A percentile compares a stretch with the other conserved stretches of the same genome.
phyloP scores from a whole-genome alignment of 2,329 filamentous ascomycete genomes.

The Venturia oleaginea region DNA sequence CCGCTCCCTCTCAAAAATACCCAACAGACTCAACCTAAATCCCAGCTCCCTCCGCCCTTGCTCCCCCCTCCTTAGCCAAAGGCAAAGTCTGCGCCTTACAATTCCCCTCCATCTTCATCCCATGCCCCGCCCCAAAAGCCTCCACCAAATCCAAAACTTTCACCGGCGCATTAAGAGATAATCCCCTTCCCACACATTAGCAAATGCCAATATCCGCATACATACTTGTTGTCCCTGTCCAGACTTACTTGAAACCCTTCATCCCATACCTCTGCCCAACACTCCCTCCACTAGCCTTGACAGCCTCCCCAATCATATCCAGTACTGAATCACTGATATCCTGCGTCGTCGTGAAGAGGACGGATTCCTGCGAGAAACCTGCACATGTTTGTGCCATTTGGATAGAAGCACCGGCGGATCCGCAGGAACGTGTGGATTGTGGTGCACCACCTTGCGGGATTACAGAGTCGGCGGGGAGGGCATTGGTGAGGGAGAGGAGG shows the following conservation, averaged over 20 bases:
- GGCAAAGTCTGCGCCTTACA: background rate
- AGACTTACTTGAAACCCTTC: background rate
- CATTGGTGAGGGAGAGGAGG: background rate
- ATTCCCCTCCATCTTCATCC: background rate
- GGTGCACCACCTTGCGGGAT: background rate
- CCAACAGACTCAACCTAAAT: background rate
- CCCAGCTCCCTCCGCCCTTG: background rate
- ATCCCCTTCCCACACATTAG: background rate
- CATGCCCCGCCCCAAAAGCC: background rate
- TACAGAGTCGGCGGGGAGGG: background rate
- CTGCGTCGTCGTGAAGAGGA: background rate
- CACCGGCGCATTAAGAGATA: background rate
- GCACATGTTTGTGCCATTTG: background rate
- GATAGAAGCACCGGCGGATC: background rate
- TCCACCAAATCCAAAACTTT: background rate
- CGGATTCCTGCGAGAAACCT: background rate
- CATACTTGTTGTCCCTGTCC: too few relatives aligned
- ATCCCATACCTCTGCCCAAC: background rate
- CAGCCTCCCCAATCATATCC: background rate
- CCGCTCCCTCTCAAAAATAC: background rate
- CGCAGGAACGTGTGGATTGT: background rate
- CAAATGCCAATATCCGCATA: too few relatives aligned
- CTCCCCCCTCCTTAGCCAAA: background rate
- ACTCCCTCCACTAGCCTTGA: background rate
- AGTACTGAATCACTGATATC: background rate